Conservation (phyloP, 2,329 filamentous ascomycete genomes). For the Sporothrix globosa region DNA sequence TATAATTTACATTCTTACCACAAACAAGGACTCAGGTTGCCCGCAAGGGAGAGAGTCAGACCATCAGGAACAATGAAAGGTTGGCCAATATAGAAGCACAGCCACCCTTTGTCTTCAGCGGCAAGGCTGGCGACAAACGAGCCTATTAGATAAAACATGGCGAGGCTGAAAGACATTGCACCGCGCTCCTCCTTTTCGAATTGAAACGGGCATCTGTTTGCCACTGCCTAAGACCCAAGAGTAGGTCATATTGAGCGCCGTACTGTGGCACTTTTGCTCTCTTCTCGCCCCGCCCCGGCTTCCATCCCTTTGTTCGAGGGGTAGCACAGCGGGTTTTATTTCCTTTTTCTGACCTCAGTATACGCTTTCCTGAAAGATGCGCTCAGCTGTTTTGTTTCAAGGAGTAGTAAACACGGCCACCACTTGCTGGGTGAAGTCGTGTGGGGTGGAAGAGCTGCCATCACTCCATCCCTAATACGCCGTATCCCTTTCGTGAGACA, state of each 20-base stretch:
- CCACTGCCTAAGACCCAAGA: background rate
- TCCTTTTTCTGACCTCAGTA: background rate
- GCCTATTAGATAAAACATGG: background rate
- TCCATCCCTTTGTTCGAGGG: background rate
- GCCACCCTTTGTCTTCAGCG: background rate
- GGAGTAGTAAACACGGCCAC: background rate
- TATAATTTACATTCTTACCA: background rate
- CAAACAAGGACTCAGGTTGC: no score
- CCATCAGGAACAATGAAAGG: background rate
- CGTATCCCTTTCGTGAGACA: background rate
- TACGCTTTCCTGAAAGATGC: background rate
- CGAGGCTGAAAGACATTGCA: background rate
- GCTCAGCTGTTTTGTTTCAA: background rate
- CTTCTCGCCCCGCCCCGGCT: slow-evolving; percentile 1
- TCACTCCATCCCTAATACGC: background rate
- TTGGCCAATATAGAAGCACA: background rate
- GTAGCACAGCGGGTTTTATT: background rate
- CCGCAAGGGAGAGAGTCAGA: no score
- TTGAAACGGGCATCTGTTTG: background rate
- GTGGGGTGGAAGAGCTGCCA: background rate
- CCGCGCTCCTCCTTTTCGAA: background rate
- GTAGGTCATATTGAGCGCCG: background rate
- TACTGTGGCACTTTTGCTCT: background rate
- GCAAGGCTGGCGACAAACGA: slow-evolving; percentile 8
- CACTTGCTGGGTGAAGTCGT: background rate